A percentile compares a stretch with the other conserved stretches of the same genome.
Conservation (phyloP, 2,329 filamentous ascomycete genomes). For the Exophiala bonariae region DNA sequence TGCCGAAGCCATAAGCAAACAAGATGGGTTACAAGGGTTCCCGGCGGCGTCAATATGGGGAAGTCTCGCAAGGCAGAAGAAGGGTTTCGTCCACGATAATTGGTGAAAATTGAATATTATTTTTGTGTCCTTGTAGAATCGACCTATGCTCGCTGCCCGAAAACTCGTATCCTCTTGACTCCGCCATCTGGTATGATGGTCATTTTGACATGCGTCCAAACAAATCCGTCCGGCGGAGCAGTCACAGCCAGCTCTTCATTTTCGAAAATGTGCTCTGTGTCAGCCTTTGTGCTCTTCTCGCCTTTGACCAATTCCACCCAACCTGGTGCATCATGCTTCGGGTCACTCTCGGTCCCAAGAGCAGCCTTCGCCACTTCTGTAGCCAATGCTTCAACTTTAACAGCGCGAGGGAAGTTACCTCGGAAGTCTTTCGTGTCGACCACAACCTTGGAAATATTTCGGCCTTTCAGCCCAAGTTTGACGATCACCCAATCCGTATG, state of each 20-base stretch:
- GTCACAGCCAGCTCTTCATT: constrained; percentile 33
- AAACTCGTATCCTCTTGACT: constrained; percentile 80
- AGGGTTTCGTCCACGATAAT: too few relatives aligned
- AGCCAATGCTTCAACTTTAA: constrained; percentile 39
- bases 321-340: constrained; percentile 34
- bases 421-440: constrained; percentile 48
- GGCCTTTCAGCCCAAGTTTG: constrained; percentile 39
- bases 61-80: too few relatives aligned
- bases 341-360: constrained; percentile 30
- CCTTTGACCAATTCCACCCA: constrained; percentile 40
- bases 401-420: constrained; percentile 44
- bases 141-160: constrained; percentile 58
- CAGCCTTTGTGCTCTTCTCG: constrained; percentile 39
- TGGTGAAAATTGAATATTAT: too few relatives aligned
- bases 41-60: too few relatives aligned
- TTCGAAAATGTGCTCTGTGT: constrained; percentile 43
- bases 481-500: constrained; percentile 45
- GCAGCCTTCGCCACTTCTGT: constrained; percentile 25
- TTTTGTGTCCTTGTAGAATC: too few relatives aligned
- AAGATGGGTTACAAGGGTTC: too few relatives aligned
- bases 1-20: too few relatives aligned
- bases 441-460: constrained; percentile 37
- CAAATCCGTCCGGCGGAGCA: constrained; percentile 70
- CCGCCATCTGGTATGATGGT: constrained; percentile 92
- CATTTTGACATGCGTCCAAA: constrained; percentile 82